phyloP scores from a whole-genome alignment of 371 early-diverging fungal species.

The Mortierella sp. region DNA sequence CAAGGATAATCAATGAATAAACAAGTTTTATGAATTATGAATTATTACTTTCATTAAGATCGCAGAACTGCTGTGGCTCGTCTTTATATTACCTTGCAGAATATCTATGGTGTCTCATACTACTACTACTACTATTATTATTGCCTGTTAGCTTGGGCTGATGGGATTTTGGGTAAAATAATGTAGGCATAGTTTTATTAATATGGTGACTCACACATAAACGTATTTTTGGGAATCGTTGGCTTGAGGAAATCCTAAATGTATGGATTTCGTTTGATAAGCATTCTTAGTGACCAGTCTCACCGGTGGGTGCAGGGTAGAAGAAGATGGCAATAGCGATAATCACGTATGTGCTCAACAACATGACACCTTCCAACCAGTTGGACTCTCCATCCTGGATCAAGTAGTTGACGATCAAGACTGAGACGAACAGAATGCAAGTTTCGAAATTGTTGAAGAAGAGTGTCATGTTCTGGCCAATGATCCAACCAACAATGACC shows the following conservation, averaged over 20 bases:
- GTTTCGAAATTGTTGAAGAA: conserved; percentile 90
- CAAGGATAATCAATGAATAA: not conserved
- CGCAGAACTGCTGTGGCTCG: too few relatives aligned
- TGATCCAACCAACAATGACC: conserved; percentile 92
- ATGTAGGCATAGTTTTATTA: too few relatives aligned
- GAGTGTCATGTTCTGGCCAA: conserved; percentile 82
- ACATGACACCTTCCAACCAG: conserved; percentile 90
- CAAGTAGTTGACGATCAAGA: conserved; percentile 87
- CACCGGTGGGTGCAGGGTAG: conserved; percentile 49
- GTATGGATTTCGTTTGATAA: too few relatives aligned
- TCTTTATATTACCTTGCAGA: too few relatives aligned
- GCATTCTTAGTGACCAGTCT: too few relatives aligned
- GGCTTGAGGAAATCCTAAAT: too few relatives aligned
- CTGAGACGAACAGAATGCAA: conserved; percentile 85
- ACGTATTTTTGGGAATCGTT: too few relatives aligned
- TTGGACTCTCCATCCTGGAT: conserved; percentile 87
- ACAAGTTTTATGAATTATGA: not conserved
- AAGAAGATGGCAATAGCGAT: conserved; percentile 85
- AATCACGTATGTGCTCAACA: conserved; percentile 81
- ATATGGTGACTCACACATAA: too few relatives aligned
- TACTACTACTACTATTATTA: too few relatives aligned
- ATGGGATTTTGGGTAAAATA: too few relatives aligned
- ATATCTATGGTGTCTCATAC: not conserved
- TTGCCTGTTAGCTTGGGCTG: too few relatives aligned
- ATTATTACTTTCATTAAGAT: too few relatives aligned